Evolutionary conservation across 2,329 filamentous ascomycete genomes (phyloP), one percentile per base, ranked within the genome.

Genomic region (Colletotrichum filicis): DNA sequence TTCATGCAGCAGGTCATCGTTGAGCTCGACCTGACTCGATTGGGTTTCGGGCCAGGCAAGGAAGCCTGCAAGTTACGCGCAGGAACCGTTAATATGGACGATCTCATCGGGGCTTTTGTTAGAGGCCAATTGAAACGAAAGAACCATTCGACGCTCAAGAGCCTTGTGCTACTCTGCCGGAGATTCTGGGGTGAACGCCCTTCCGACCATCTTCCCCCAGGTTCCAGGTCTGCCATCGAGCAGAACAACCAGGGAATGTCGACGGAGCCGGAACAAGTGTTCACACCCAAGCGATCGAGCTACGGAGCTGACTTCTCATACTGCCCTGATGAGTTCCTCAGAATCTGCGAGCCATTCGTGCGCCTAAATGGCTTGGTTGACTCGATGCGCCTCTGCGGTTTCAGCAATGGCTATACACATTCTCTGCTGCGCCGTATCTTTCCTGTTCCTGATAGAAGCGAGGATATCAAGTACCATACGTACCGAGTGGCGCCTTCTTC

Each of bases 11-110:
- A 79, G 30, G 74, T 87, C 26, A 79, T 79, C 1, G 61, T 87
- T 11, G 85, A 87, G 71, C 35, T 87, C 1, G 85, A 86, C 71
- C 77, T 85, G 76, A 81, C 84, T 0, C 80, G 78, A 12, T 76
- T 84, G 9, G 78, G 80, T 1, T 82, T 82, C 26, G 82, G 82
- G 2, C 71, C 77, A 3, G 62, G 72, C 1, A 75, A 75, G 5
- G 66, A 74, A 1, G 81, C 82, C 0, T 68, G 64, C 0, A 55
- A 61, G 0, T 69, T 85, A 2, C 64, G 74, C 0, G 74, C 80
- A 0, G 78, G 78, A 6, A 73, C 79, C 1, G 68, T 77, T 1
- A 74, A 78, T 2, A 75, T 83, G 1, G 78, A 79, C 19, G 26
- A 35, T 0, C 74, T 82, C 4, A 75, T 85, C 2, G 52, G 74